Evolutionary conservation across 73 alveolate genomes (phyloP).

Genomic region (Paramecium pentaurelia): DNA sequence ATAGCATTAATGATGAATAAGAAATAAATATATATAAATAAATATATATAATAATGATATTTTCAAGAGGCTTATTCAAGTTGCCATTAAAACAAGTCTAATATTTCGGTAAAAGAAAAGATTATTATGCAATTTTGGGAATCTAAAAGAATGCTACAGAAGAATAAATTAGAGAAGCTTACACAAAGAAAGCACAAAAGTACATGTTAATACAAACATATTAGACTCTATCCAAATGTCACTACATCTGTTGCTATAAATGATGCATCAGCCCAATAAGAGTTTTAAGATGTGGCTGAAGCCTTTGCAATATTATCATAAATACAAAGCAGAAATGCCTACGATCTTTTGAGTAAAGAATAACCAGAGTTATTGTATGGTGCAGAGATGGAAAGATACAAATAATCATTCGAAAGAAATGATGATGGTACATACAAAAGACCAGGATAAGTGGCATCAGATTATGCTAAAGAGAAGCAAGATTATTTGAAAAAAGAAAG

Average conservation of each 20-base stretch:
- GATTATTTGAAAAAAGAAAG: background rate
- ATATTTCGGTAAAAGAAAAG: background rate
- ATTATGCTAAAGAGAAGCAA: background rate
- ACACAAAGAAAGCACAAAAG: background rate
- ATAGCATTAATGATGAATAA: background rate
- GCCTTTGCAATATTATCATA: background rate
- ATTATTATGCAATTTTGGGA: background rate
- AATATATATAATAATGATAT: background rate
- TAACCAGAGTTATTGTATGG: background rate
- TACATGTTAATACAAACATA: background rate
- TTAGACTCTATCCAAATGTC: background rate
- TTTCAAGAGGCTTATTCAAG: background rate
- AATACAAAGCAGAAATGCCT: background rate
- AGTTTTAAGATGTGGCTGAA: background rate
- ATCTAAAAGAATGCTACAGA: background rate
- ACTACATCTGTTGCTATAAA: background rate
- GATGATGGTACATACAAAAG: slow-evolving; percentile 21
- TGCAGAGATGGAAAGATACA: background rate
- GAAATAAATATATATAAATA: background rate
- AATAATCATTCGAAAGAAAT: background rate
- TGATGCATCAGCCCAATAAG: background rate
- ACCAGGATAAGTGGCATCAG: slow-evolving; percentile 23
- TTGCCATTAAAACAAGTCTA: background rate
- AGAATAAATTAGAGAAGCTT: background rate
- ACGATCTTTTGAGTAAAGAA: background rate